phyloP scores from a whole-genome alignment of 257 asterid genomes.

The Petunia axillaris region DNA sequence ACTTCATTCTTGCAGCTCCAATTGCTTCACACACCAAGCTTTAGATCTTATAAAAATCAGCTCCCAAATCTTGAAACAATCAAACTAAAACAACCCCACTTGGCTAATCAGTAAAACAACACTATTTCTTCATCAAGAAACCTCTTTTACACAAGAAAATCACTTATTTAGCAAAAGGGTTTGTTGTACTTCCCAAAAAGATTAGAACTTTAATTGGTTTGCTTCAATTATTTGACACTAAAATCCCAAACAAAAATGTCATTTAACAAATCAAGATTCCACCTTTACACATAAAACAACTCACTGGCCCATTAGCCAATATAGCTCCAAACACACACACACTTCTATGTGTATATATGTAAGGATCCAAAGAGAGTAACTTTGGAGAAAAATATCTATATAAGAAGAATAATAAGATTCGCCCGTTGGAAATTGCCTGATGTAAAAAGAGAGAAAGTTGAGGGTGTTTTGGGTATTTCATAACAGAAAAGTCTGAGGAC shows the following conservation, averaged over 20 bases:
- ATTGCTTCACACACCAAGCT: conserved; percentile 28
- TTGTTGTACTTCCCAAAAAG: background rate
- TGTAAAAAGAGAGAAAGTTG: background rate
- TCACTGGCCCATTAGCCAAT: conserved; percentile 16
- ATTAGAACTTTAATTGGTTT: background rate
- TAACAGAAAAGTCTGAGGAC: background rate
- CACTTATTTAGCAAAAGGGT: conserved; percentile 22
- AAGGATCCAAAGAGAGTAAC: conserved; percentile 29
- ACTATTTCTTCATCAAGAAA: conserved; percentile 3
- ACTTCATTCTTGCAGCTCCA: conserved; percentile 55
- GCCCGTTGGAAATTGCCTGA: conserved; percentile 30
- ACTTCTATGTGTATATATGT: background rate
- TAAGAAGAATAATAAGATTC: conserved; percentile 21
- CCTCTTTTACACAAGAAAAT: background rate
- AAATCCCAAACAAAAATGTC: conserved; percentile 1
- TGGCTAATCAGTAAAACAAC: conserved; percentile 22
- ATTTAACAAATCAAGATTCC: conserved; percentile 19
- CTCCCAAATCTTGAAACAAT: conserved; percentile 21
- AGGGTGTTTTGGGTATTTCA: conserved; percentile 16
- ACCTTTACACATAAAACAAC: background rate
- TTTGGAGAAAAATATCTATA: conserved; percentile 29
- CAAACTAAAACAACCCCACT: background rate
- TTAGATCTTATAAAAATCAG: conserved; percentile 53
- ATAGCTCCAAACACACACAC: background rate
- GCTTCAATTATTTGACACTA: conserved; percentile 21